Evolutionary conservation across 306 rosid genomes (phyloP).

Genomic region (Prunus persica): Prunus_persica_NCBIv2 NC_034012.1:517001-517500

Average conservation of each 20-base stretch:
- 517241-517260: neutral
- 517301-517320: neutral
- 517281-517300: constrained; percentile 6
- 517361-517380: neutral
- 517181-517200: neutral
- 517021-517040: neutral
- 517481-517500: constrained; percentile 23
- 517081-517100: neutral
- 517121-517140: constrained; percentile 19
- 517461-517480: constrained; percentile 25
- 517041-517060: neutral
- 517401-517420: constrained; percentile 25
- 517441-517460: neutral
- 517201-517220: neutral
- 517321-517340: neutral
- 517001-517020: neutral
- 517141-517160: neutral
- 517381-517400: neutral
- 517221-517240: neutral
- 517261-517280: neutral
- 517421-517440: constrained; percentile 28
- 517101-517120: neutral
- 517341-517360: neutral
- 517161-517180: neutral
- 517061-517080: neutral